Percentiles rank a stretch among this genome's conserved stretches.
These are phyloP conservation scores for Aurinia saxatilis DNA, from an alignment of 345 rosid genomes.

Conservation along the genomic window DNA sequence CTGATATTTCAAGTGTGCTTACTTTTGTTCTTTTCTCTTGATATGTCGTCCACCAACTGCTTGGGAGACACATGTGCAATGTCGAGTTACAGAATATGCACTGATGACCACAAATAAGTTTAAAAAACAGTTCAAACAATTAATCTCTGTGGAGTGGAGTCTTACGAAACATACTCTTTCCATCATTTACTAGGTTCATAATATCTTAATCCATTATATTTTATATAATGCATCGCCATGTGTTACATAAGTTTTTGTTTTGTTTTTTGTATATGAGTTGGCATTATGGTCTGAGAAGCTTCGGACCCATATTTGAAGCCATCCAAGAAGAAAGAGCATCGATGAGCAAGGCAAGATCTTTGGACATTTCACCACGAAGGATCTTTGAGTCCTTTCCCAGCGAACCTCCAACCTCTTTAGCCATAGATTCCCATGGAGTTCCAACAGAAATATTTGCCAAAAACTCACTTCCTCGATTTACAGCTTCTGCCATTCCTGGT, in stretches of 20 bases:
- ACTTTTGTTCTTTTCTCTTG: not conserved
- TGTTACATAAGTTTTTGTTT: not conserved
- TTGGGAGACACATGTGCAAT: not conserved
- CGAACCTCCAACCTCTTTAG: constrained; percentile 83
- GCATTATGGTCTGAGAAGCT: constrained; percentile 39
- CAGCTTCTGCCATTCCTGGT: constrained; percentile 96
- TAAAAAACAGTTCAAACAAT: not conserved
- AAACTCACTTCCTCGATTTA: constrained; percentile 79
- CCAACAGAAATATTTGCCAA: constrained; percentile 71
- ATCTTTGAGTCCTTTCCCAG: constrained; percentile 59
- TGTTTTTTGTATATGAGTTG: constrained; percentile 8
- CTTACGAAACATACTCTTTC: not conserved
- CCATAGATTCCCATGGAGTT: constrained; percentile 89
- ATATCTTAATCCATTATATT: not conserved
- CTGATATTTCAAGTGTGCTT: not conserved
- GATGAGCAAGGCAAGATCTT: constrained; percentile 58
- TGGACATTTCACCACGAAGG: constrained; percentile 60
- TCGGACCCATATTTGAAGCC: constrained; percentile 60
- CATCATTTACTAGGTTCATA: not conserved
- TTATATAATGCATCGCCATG: not conserved
- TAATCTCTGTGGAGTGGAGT: not conserved
- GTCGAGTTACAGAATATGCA: constrained; percentile 4
- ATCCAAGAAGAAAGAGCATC: constrained; percentile 81
- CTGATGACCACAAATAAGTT: not conserved
- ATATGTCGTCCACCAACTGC: not conserved